Percentiles rank a stretch among this genome's conserved stretches.
Conservation (phyloP, 1,139 yeast genomes). For the Debaryomyces psychrophilus region DNA sequence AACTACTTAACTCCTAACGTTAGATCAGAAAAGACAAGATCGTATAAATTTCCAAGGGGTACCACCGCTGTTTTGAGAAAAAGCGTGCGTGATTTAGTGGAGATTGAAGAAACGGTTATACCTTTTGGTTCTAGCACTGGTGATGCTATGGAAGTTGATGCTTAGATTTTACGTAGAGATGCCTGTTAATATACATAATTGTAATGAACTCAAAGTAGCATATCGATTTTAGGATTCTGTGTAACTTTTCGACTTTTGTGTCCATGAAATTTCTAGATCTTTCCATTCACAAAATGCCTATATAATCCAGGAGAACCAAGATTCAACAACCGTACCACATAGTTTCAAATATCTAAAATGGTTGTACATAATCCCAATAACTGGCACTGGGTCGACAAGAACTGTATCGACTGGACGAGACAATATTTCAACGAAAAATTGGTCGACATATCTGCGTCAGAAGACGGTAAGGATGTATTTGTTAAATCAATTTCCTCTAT, state of each 20-base stretch:
- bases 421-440: slow-evolving; percentile 69
- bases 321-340: not conserved
- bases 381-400: slow-evolving; percentile 98
- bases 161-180: slow-evolving; percentile 26
- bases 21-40: slow-evolving; percentile 75
- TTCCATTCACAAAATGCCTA: slow-evolving; percentile 13
- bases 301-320: slow-evolving; percentile 1
- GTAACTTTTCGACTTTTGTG: slow-evolving; percentile 1
- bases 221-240: slow-evolving; percentile 2
- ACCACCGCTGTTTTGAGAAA: slow-evolving; percentile 83
- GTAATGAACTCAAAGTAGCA: not conserved
- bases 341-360: slow-evolving; percentile 25
- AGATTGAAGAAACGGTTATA: slow-evolving; percentile 69
- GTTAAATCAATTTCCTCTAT: slow-evolving; percentile 65
- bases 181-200: slow-evolving; percentile 7
- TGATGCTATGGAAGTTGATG: slow-evolving; percentile 78
- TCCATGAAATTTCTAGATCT: slow-evolving; percentile 19
- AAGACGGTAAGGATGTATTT: slow-evolving; percentile 39
- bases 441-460: slow-evolving; percentile 48
- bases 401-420: slow-evolving; percentile 90
- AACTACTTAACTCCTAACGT: slow-evolving; percentile 90
- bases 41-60: slow-evolving; percentile 86
- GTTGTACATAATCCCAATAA: slow-evolving; percentile 55
- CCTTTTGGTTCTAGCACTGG: slow-evolving; percentile 33
- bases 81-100: slow-evolving; percentile 64